phyloP scores from a whole-genome alignment of 345 rosid species.

The Melaleuca quinquenervia region DNA sequence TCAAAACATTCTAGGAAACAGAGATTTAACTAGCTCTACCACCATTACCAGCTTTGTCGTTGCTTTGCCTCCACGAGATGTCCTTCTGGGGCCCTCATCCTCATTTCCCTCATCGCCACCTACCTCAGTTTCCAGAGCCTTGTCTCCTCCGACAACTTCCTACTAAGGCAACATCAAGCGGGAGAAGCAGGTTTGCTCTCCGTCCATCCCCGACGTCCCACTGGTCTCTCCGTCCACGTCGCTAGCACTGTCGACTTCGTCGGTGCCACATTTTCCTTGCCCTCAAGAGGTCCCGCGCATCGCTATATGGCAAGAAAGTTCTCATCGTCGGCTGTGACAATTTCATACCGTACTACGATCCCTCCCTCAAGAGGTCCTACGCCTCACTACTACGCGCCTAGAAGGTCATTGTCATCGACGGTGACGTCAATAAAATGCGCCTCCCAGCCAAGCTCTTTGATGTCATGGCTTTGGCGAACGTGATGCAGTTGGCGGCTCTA shows the following conservation, averaged over 20 bases:
- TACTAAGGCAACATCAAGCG: constrained; percentile 53
- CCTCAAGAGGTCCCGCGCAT: constrained; percentile 41
- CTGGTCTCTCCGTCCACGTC: constrained; percentile 56
- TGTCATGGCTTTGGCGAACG: constrained; percentile 62
- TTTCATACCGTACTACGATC: constrained; percentile 65
- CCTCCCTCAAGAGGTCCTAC: constrained; percentile 42
- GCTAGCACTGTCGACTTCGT: constrained; percentile 76
- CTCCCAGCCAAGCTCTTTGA: constrained; percentile 52
- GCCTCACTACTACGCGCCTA: constrained; percentile 16
- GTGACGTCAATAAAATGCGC: constrained; percentile 52
- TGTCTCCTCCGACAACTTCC: constrained; percentile 62
- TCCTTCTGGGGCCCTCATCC: constrained; percentile 85
- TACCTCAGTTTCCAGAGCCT: constrained; percentile 71
- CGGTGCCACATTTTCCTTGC: constrained; percentile 60
- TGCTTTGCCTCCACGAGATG: constrained; percentile 75
- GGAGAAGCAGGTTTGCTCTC: constrained; percentile 62
- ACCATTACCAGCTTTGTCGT: constrained; percentile 56
- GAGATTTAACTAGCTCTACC: too few relatives aligned
- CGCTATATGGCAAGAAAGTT: background rate
- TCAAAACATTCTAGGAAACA: too few relatives aligned
- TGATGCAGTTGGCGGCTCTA: constrained; percentile 74
- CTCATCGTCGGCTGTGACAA: constrained; percentile 69
- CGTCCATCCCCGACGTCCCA: constrained; percentile 49
- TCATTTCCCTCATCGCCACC: constrained; percentile 75
- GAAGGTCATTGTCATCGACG: constrained; percentile 47